A percentile compares a stretch with the other conserved stretches of the same genome.
These are phyloP conservation scores for Neoascochyta sp. DNA, from an alignment of 2,329 filamentous ascomycete species.

Conservation along the genomic window DNA sequence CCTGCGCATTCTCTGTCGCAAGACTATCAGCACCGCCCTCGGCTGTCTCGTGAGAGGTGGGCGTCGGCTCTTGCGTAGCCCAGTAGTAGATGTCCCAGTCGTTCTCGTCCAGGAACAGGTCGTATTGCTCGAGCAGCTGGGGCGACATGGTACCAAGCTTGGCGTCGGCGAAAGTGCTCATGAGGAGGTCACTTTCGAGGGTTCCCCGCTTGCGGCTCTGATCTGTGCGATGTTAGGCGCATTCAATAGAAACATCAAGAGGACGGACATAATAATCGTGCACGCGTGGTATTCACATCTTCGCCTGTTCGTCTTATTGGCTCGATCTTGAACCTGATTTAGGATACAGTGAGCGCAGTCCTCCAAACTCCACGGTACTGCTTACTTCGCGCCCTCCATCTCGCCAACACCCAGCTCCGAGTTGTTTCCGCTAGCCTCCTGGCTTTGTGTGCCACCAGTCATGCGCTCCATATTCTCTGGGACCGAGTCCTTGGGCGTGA, in stretches of 20 bases:
- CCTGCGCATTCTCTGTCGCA: conserved; percentile 45
- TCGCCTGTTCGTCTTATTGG: conserved; percentile 83
- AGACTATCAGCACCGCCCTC: conserved; percentile 49
- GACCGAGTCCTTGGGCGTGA: conserved; percentile 56
- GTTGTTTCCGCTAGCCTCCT: conserved; percentile 29
- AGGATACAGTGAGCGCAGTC: conserved; percentile 54
- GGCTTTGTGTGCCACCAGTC: conserved; percentile 60
- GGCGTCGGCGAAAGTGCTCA: conserved; percentile 87
- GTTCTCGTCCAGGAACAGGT: conserved; percentile 94
- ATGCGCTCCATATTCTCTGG: conserved; percentile 62
- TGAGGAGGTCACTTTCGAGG: conserved; percentile 90
- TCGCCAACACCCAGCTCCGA: conserved; percentile 33
- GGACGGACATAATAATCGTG: conserved; percentile 69
- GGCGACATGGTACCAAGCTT: conserved; percentile 71
- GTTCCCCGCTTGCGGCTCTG: conserved; percentile 96
- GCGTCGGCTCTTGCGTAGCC: conserved; percentile 78
- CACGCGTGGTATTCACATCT: conserved; percentile 79
- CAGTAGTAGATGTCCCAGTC: conserved; percentile 99
- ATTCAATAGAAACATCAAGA: conserved; percentile 3
- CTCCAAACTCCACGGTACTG: conserved; percentile 60
- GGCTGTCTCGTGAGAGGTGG: conserved; percentile 55
- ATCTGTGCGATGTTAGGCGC: conserved; percentile 55
- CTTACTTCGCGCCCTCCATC: conserved; percentile 43
- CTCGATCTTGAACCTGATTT: conserved; percentile 74
- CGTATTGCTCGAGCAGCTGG: conserved; percentile 76